Base-by-base conservation (phyloP, 495 filamentous ascomycete species). In the Chaetomium tenue region DNA sequence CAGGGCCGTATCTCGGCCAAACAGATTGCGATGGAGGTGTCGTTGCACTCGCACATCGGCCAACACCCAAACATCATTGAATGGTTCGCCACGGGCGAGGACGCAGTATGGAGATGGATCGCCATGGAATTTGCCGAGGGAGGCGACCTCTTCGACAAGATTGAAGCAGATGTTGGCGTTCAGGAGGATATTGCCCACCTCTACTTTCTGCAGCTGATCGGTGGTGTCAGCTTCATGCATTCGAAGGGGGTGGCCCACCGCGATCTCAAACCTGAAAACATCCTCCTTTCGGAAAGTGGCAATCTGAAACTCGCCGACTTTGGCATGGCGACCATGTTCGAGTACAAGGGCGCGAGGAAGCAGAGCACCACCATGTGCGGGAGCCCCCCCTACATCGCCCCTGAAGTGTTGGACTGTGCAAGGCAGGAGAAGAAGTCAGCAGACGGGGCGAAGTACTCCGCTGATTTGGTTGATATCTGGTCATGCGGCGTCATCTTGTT, bases 121-220 rank as follows among this genome's bases (percentile, higher is more conserved):
- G 92, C 91, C 16, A 97, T 99, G 92, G 94, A 99, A 74, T 87
- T 91, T 69, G 94, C 94, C 50, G 91, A 93, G 66, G 94, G 94
- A 48, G 94, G 94, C 16, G 94, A 99, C 74, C 84, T 99, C 15
- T 99, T 99, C 78, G 94, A 98, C 84, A 98, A 98, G 79, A 97
- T 98, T 71, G 94, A 98, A 75, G 92, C 94, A 4, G 94, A 98
- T 75, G 89, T 91, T 33, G 94, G 95, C 60, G 90, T 97, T 13
- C 83, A 86, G 12, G 89, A 97, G 75, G 91, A 97, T 75, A 88
- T 99, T 68, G 93, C 93, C 37, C 94, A 98, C 70, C 85, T 97
- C 57, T 99, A 97, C 76, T 99, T 99, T 76, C 85, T 87, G 1
- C 95, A 99, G 74, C 82, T 99, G 54, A 84, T 97, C 69, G 87